Evolutionary conservation across 139 green algal genomes (phyloP).

Genomic region (Gonium pectorale): DNA sequence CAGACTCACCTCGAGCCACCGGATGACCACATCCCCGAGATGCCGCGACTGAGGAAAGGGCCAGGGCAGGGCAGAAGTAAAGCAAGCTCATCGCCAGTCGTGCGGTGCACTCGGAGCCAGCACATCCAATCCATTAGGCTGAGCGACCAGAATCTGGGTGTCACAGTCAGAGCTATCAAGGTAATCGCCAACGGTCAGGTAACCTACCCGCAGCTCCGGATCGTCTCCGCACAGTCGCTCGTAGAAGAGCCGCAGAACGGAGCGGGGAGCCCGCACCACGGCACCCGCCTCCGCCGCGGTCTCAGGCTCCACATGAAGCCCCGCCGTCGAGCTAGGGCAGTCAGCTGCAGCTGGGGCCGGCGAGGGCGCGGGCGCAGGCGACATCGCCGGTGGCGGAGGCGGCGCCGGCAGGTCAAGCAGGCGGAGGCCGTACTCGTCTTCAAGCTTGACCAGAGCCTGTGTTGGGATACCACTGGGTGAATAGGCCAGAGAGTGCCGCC

Average conservation of each 20-base stretch:
- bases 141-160: not conserved
- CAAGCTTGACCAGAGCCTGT: constrained; percentile 16
- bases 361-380: not conserved
- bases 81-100: not conserved
- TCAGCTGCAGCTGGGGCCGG: not conserved
- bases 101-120: not conserved
- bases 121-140: not conserved
- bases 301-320: too few relatives aligned
- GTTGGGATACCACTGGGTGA: not conserved
- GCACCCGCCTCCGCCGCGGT: too few relatives aligned
- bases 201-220: not conserved
- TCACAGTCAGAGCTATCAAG: not conserved
- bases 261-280: not conserved
- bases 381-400: not conserved
- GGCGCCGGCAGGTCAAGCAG: not conserved
- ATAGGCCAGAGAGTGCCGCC: not conserved
- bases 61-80: not conserved
- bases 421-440: not conserved
- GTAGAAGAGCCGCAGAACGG: not conserved
- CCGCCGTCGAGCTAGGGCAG: too few relatives aligned
- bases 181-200: not conserved
- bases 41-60: constrained; percentile 4
- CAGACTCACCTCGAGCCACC: constrained; percentile 20
- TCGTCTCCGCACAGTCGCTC: constrained; percentile 10
- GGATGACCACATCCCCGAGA: constrained; percentile 6